phyloP scores from a whole-genome alignment of 1,139 yeast species.

The Geotrichum australiense region DNA sequence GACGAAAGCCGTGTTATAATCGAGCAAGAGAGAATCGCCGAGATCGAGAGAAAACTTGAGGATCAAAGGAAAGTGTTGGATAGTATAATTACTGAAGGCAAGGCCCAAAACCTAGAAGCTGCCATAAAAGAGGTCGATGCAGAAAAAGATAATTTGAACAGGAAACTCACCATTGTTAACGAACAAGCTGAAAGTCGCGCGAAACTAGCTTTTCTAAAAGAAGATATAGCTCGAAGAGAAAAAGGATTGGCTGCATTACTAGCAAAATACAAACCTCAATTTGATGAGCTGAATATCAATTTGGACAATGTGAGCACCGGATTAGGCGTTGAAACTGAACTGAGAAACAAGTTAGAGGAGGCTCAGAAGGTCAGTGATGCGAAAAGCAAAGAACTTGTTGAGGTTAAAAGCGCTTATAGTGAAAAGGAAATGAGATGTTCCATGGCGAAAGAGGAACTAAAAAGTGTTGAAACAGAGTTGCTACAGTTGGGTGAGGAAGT shows the following conservation, averaged over 20 bases:
- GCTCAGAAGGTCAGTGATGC: slow-evolving; percentile 3
- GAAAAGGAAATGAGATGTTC: slow-evolving; percentile 7
- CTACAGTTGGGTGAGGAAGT: slow-evolving; percentile 4
- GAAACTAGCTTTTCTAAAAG: slow-evolving; percentile 41
- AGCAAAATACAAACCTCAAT: slow-evolving; percentile 21
- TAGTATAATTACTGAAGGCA: slow-evolving; percentile 32
- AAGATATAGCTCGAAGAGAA: slow-evolving; percentile 33
- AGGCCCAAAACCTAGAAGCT: slow-evolving; percentile 39
- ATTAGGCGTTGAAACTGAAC: slow-evolving; percentile 2
- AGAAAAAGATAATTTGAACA: slow-evolving; percentile 49
- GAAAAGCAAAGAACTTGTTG: background rate
- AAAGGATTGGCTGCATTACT: slow-evolving; percentile 29
- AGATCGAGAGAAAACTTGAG: slow-evolving; percentile 33
- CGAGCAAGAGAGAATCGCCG: slow-evolving; percentile 35
- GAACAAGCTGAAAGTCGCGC: slow-evolving; percentile 56
- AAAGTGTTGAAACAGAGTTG: slow-evolving; percentile 4
- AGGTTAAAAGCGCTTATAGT: background rate
- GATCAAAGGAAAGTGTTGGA: slow-evolving; percentile 20
- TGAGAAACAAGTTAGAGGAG: slow-evolving; percentile 5
- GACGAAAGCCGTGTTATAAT: slow-evolving; percentile 40
- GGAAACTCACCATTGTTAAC: slow-evolving; percentile 45
- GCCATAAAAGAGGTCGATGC: slow-evolving; percentile 42
- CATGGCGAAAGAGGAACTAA: slow-evolving; percentile 8
- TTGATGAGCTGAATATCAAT: slow-evolving; percentile 22
- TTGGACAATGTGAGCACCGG: slow-evolving; percentile 21